Conservation (phyloP, 2,329 filamentous ascomycete genomes). For the Tothia fuscella region DNA sequence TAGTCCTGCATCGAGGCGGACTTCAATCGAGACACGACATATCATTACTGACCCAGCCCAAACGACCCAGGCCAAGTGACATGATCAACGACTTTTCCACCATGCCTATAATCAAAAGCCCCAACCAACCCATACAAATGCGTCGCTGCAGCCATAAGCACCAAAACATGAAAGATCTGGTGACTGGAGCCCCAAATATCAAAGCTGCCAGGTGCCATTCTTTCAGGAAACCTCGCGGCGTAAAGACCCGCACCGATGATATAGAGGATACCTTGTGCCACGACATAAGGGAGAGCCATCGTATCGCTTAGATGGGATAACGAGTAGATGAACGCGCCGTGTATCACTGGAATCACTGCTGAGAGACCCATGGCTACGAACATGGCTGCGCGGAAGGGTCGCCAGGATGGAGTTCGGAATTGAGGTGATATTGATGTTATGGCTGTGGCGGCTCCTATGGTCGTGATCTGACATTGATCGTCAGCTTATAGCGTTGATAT, state of each 20-base stretch:
- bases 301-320: constrained; percentile 51
- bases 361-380: constrained; percentile 81
- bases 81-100: not conserved
- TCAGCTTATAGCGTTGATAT: not conserved
- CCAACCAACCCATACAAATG: constrained; percentile 72
- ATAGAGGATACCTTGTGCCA: constrained; percentile 72
- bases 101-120: constrained; percentile 77
- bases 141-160: constrained; percentile 67
- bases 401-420: constrained; percentile 74
- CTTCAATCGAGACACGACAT: no score
- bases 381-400: constrained; percentile 77
- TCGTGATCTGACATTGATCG: constrained; percentile 50
- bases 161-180: constrained; percentile 89
- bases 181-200: constrained; percentile 92
- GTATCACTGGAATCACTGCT: constrained; percentile 69
- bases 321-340: constrained; percentile 60
- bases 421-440: constrained; percentile 65
- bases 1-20: no score
- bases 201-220: constrained; percentile 62
- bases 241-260: constrained; percentile 78
- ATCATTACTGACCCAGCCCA: no score
- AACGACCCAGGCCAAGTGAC: no score
- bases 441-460: constrained; percentile 65
- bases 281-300: constrained; percentile 71
- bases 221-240: constrained; percentile 75